Evolutionary conservation across 2,329 filamentous ascomycete genomes (phyloP), one percentile per base, ranked within the genome.

Genomic region (Fusarium domesticum): DNA sequence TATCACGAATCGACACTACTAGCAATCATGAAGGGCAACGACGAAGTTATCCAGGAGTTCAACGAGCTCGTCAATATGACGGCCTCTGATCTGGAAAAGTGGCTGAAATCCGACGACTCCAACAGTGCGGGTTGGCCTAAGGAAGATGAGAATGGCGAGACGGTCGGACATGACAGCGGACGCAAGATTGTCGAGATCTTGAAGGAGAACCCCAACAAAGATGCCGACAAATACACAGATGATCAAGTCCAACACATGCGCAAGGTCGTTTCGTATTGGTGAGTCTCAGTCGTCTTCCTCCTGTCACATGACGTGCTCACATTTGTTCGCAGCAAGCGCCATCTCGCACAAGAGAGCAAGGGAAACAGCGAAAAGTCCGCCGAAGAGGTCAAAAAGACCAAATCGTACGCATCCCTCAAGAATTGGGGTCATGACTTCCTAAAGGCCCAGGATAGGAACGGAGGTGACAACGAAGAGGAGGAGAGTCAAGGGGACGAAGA

Each of bases 1-100:
- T 28, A 28, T 8, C 6, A 10, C 14, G 5, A 15, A 38, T 15
- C 32, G 20, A 17, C 31, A 35, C 18, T 10, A 36, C 15, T 15
- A 17, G n/a, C 40, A 50, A 47, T 16, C n/a, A 61, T 61, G 59
- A 61, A 61, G 44, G 45, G 30, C 47, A 50, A 54, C 19, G 55
- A 62, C 3, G 58, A 64, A 23, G 62, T 66, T 31, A 60, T 66
- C 50, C 73, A 75, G 38, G 81, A 85, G 59, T 86, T 84, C 70
- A 84, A 85, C 49, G 72, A 78, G 31, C 64, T 84, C 36, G 80
- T 85, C 62, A 85, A 85, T 63, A 85, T 86, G 81, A 75, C 71
- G 10, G 69, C 80, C 2, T 62, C 70, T 2, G 81, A 85, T 50
- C 72, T 86, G 14, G 72, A 81, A 54, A 68, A 73, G 18, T 85